phyloP scores from a whole-genome alignment of 1,284 basidiomycete genomes.

The Amylostereum areolatum region DNA sequence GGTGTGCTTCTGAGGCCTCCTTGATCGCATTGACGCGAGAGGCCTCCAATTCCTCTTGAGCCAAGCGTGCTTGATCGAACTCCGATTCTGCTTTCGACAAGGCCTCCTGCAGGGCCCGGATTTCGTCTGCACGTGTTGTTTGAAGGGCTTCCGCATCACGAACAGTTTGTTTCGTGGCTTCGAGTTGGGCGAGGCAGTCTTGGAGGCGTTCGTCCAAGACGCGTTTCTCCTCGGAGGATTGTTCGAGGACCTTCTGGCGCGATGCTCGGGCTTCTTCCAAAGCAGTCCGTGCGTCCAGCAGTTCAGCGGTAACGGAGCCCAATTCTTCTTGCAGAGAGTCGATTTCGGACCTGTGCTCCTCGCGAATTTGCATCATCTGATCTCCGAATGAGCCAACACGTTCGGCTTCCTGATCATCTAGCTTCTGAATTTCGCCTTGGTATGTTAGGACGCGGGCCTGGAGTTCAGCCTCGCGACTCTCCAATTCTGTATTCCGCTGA shows the following conservation, averaged over 20 bases:
- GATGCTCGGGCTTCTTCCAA: constrained; percentile 19
- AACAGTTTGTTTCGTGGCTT: constrained; percentile 10
- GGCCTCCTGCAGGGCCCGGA: constrained; percentile 17
- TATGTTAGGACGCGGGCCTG: background rate
- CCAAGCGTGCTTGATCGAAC: constrained; percentile 7
- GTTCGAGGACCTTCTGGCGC: constrained; percentile 14
- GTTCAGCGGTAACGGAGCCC: constrained; percentile 23
- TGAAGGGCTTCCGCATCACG: constrained; percentile 12
- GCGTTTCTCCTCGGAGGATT: constrained; percentile 14
- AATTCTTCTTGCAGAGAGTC: constrained; percentile 30
- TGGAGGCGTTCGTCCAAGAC: constrained; percentile 17
- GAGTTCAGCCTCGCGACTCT: constrained; percentile 1
- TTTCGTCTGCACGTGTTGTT: constrained; percentile 12
- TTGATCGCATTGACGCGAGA: constrained; percentile 5
- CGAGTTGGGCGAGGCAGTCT: constrained; percentile 14
- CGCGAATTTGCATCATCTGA: constrained; percentile 28
- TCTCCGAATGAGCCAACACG: background rate
- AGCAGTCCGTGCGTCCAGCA: constrained; percentile 27
- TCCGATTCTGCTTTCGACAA: constrained; percentile 8
- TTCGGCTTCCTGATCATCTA: constrained; percentile 10
- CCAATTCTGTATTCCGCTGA: constrained; percentile 7
- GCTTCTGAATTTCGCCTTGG: constrained; percentile 7
- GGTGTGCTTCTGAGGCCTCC: constrained; percentile 1
- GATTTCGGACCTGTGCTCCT: constrained; percentile 34
- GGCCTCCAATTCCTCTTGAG: constrained; percentile 8